Evolutionary conservation across 768 basidiomycete genomes (phyloP).

Genomic region (Russula abietina): DNA sequence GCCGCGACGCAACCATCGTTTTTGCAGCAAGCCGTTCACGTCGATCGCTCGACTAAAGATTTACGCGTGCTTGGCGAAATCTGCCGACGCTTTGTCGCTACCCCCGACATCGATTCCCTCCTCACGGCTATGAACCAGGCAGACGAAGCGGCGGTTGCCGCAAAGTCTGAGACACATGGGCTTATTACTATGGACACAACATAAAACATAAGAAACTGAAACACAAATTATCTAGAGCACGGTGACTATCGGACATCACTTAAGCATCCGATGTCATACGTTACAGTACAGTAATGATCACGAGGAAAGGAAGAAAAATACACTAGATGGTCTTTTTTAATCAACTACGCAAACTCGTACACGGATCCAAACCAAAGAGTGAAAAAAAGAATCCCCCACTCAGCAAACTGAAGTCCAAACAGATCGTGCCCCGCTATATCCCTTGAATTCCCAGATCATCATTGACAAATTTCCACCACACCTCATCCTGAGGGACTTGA

Average conservation of each 20-base stretch:
- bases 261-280: background rate
- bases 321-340: background rate
- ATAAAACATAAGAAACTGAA: slow-evolving; percentile 18
- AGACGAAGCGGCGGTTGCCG: slow-evolving; percentile 33
- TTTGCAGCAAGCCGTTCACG: slow-evolving; percentile 76
- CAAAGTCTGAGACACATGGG: slow-evolving; percentile 37
- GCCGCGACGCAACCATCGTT: slow-evolving; percentile 83
- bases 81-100: slow-evolving; percentile 75
- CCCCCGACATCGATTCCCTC: slow-evolving; percentile 76
- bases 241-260: background rate
- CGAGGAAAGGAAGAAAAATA: background rate
- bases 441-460: slow-evolving; percentile 29
- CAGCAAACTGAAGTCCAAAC: background rate
- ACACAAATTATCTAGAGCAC: background rate
- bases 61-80: slow-evolving; percentile 79
- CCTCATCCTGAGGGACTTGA: slow-evolving; percentile 32
- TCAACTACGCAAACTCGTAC: background rate
- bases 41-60: slow-evolving; percentile 54
- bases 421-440: background rate
- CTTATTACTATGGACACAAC: slow-evolving; percentile 51
- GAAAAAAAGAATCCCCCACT: background rate
- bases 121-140: slow-evolving; percentile 57
- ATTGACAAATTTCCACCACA: slow-evolving; percentile 37
- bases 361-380: background rate
- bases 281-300: background rate